Evolutionary conservation across 257 asterid species (phyloP).

Genomic region (Gentiana macrophylla): DNA sequence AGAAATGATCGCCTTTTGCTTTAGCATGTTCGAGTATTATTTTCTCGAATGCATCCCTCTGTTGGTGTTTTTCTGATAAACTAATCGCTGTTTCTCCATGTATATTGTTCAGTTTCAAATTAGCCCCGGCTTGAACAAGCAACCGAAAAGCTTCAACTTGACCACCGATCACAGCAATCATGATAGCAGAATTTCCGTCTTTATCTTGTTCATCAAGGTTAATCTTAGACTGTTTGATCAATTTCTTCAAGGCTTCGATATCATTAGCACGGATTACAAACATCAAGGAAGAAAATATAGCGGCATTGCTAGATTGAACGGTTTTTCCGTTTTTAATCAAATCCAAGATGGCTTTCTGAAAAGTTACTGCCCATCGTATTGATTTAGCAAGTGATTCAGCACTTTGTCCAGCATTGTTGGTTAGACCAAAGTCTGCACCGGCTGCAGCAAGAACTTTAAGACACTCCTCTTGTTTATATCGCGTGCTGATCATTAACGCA

Average conservation of each 20-base stretch:
- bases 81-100: slow-evolving; percentile 47
- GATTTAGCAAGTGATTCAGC: slow-evolving; percentile 35
- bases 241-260: slow-evolving; percentile 33
- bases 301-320: slow-evolving; percentile 30
- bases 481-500: slow-evolving; percentile 44
- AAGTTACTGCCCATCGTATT: slow-evolving; percentile 30
- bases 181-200: slow-evolving; percentile 45
- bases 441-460: slow-evolving; percentile 41
- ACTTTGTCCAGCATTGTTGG: slow-evolving; percentile 20
- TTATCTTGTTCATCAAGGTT: slow-evolving; percentile 46
- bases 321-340: slow-evolving; percentile 38
- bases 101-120: slow-evolving; percentile 26
- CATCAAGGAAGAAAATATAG: slow-evolving; percentile 33
- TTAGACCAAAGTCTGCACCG: slow-evolving; percentile 56
- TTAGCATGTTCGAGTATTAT: slow-evolving; percentile 26
- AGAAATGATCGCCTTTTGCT: slow-evolving; percentile 11
- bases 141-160: slow-evolving; percentile 39
- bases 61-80: slow-evolving; percentile 40
- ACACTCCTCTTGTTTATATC: slow-evolving; percentile 41
- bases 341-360: slow-evolving; percentile 37
- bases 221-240: slow-evolving; percentile 29
- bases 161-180: slow-evolving; percentile 52
- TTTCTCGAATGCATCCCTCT: slow-evolving; percentile 38
- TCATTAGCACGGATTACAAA: slow-evolving; percentile 42
- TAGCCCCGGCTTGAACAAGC: slow-evolving; percentile 51